Evolutionary conservation across 1,284 basidiomycete species (phyloP).

Genomic region (Ganoderma lingzhi): DNA sequence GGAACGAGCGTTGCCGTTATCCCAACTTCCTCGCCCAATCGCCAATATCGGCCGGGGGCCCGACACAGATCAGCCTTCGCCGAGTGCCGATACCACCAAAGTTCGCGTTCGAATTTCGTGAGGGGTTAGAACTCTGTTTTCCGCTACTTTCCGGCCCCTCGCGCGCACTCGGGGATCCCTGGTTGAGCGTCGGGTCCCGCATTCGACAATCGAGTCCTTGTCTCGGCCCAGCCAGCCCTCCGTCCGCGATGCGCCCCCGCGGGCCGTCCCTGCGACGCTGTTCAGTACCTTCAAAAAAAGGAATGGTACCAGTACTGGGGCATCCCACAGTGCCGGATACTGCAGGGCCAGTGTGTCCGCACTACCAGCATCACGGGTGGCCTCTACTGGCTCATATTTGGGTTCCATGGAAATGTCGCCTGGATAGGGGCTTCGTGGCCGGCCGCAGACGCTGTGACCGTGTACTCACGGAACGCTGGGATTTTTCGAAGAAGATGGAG

Average conservation of each 20-base stretch:
- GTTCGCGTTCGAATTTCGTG: not conserved
- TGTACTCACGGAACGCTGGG: not conserved
- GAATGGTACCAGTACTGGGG: not conserved
- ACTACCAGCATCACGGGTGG: not conserved
- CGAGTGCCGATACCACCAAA: not conserved
- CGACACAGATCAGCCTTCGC: not conserved
- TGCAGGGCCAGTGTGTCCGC: not conserved
- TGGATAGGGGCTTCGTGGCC: not conserved
- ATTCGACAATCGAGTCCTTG: slow-evolving; percentile 1
- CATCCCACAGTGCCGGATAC: not conserved
- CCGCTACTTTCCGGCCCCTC: not conserved
- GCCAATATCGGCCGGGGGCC: not conserved
- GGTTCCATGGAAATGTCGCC: not conserved
- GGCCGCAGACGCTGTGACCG: not conserved
- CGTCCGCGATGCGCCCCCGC: not conserved
- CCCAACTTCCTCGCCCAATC: not conserved
- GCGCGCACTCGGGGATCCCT: not conserved
- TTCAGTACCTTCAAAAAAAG: not conserved
- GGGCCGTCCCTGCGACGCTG: not conserved
- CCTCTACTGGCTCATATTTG: not conserved
- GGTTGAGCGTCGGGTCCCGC: not conserved
- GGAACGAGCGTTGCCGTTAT: slow-evolving; percentile 4
- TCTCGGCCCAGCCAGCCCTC: slow-evolving; percentile 4
- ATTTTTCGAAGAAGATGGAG: not conserved
- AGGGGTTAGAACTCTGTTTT: not conserved